Evolutionary conservation across 2,329 filamentous ascomycete genomes (phyloP), one percentile per base, ranked within the genome.

Genomic region (Ascomycota sp.): DNA sequence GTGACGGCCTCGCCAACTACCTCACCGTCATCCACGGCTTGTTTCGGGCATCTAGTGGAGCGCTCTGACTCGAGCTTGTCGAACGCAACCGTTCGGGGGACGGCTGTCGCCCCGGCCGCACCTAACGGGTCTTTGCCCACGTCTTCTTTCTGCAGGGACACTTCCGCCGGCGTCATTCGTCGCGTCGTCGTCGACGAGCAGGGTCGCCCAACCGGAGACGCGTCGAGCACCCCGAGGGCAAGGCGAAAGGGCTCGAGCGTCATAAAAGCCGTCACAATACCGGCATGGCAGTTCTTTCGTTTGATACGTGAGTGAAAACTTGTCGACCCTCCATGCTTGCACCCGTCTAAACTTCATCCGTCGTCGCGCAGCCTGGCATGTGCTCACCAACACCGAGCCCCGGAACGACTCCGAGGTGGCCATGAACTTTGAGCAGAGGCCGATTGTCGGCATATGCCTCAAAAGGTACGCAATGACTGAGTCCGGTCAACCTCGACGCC

Each of bases 241-340:
- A 57, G 42, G 49, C 47, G 40, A 46, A 61, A 45, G 50, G 58
- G 40, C 8, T 65, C 63, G 9, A 61, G 56, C 2, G 58, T 62
- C 33, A 61, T 56, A 40, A 93, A 86, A 45, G 85, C 92, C 42
- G 78, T 95, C 10, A 75, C 86, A 34, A 93, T 95, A 59, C 86
- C 86, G 23, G 89, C 89, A 2, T 95, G 85, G 83, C 86, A 94
- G 44, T 93, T 95, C 45, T 95, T 94, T 54, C 82, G 79, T 43
- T 59, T 95, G 19, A 82, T 94, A 42, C 85, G 78, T 83, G 57
- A 55, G 77, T 31, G n/a, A 17, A 28, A 12, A n/a, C n/a, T n/a
- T n/a, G 11, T 7, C n/a, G n/a, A 4, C 3, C 11, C 8, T 7
- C 19, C 21, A n/a, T 7, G 11, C 4, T 20, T 17, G 21, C 27